Conservation (phyloP, 371 early-diverging fungal genomes). For the Rhizopus delemar region DNA sequence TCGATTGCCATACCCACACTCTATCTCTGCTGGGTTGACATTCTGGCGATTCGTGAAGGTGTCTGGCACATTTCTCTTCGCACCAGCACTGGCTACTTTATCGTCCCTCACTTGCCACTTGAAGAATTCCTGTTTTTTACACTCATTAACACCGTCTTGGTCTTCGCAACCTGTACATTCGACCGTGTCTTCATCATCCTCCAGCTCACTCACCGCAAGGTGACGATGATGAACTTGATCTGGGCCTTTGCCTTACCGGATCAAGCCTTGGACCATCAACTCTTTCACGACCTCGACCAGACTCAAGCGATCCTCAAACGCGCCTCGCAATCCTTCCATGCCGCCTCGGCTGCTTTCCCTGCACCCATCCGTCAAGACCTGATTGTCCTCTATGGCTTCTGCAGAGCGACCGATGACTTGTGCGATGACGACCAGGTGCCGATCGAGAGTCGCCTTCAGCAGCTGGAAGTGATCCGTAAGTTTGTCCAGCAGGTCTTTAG, state of each 20-base stretch:
- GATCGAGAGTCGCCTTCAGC: conserved; percentile 22
- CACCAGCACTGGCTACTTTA: conserved; percentile 51
- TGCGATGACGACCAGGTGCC: conserved; percentile 46
- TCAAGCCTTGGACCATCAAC: conserved; percentile 24
- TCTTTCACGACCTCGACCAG: conserved; percentile 25
- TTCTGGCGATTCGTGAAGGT: conserved; percentile 52
- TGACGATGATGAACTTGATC: conserved; percentile 1
- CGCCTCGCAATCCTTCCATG: conserved; percentile 57
- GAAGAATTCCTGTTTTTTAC: conserved; percentile 67
- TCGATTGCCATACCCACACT: conserved; percentile 49
- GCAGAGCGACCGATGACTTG: conserved; percentile 65
- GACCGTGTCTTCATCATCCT: conserved; percentile 52
- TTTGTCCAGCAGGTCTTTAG: conserved; percentile 37
- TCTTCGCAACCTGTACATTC: conserved; percentile 60
- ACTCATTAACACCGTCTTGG: conserved; percentile 57
- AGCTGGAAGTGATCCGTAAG: conserved; percentile 25
- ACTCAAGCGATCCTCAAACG: conserved; percentile 38
- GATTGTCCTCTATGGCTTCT: conserved; percentile 60
- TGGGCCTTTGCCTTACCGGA: conserved; percentile 37
- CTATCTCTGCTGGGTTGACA: conserved; percentile 58
- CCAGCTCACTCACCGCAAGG: conserved; percentile 21
- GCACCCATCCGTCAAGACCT: conserved; percentile 51
- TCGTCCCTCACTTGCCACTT: conserved; percentile 52
- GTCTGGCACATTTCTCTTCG: conserved; percentile 57
- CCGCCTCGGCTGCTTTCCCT: conserved; percentile 57